A percentile compares a stretch with the other conserved stretches of the same genome.
Evolutionary conservation across 2,329 filamentous ascomycete species (phyloP).

Genomic region (Fusarium sp.): DNA sequence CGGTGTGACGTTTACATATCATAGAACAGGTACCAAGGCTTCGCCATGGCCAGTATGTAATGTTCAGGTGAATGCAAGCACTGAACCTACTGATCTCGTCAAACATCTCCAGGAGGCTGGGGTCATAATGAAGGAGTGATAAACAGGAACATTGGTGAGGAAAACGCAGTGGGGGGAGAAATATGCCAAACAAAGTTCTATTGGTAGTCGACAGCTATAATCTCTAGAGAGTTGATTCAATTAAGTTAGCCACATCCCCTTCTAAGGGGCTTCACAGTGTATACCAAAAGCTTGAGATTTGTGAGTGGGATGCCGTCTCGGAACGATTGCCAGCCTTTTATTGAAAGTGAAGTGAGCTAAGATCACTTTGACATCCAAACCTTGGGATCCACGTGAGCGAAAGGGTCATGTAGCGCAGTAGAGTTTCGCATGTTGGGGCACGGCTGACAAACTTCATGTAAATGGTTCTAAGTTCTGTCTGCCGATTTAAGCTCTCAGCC

Average conservation of each 20-base stretch:
- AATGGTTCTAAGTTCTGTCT: too few relatives aligned
- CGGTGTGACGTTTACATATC: background rate
- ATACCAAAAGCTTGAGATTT: background rate
- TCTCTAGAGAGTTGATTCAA: rapidly evolving
- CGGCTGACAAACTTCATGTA: background rate
- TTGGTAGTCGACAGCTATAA: too few relatives aligned
- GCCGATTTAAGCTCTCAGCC: background rate
- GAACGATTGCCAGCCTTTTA: background rate
- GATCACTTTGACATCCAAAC: background rate
- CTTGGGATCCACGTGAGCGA: too few relatives aligned
- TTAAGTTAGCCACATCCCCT: too few relatives aligned
- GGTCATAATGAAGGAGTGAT: background rate
- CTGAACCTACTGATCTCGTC: background rate
- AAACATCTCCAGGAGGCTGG: background rate
- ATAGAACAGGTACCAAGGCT: background rate
- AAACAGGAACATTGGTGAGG: rapidly evolving
- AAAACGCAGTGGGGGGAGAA: background rate
- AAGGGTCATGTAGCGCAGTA: background rate
- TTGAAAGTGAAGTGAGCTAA: background rate
- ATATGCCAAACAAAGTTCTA: rapidly evolving
- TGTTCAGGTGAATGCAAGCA: background rate
- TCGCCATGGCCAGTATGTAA: background rate
- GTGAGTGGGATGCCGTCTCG: background rate
- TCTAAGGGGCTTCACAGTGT: background rate
- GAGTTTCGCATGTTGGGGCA: background rate